Conservation (phyloP, 306 rosid genomes). For the Pyrus bretschneideri region DNA sequence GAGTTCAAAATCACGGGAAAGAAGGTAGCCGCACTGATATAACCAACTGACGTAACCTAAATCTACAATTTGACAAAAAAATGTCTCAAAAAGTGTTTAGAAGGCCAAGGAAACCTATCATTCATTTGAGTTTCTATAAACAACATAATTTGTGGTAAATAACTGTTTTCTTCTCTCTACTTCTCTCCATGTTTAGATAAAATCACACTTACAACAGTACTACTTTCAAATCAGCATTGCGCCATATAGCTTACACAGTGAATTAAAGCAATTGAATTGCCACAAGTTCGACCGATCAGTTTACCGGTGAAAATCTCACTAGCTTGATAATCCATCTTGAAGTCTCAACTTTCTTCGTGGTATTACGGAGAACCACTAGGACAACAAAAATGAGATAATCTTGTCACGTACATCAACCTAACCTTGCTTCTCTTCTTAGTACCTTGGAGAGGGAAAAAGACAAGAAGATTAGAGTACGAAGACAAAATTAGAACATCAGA, state of each 20-base stretch:
- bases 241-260: background rate
- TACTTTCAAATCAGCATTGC: slow-evolving; percentile 5
- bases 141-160: background rate
- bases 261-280: background rate
- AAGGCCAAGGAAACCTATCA: background rate
- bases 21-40: too few species aligned
- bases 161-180: background rate
- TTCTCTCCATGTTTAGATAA: background rate
- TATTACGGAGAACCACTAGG: slow-evolving; percentile 21
- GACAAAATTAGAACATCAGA: background rate
- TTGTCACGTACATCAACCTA: slow-evolving; percentile 45
- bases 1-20: too few species aligned
- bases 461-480: background rate
- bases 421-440: slow-evolving; percentile 86
- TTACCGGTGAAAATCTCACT: background rate
- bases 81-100: too few species aligned
- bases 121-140: background rate
- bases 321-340: slow-evolving; percentile 4
- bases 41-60: too few species aligned
- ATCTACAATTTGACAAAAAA: too few species aligned
- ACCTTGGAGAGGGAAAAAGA: slow-evolving; percentile 40
- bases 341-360: background rate
- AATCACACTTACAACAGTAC: background rate
- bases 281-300: slow-evolving; percentile 4
- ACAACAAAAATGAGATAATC: slow-evolving; percentile 11